Evolutionary conservation across 371 early-diverging fungal species (phyloP).

Genomic region (Mortierella sp.): DNA sequence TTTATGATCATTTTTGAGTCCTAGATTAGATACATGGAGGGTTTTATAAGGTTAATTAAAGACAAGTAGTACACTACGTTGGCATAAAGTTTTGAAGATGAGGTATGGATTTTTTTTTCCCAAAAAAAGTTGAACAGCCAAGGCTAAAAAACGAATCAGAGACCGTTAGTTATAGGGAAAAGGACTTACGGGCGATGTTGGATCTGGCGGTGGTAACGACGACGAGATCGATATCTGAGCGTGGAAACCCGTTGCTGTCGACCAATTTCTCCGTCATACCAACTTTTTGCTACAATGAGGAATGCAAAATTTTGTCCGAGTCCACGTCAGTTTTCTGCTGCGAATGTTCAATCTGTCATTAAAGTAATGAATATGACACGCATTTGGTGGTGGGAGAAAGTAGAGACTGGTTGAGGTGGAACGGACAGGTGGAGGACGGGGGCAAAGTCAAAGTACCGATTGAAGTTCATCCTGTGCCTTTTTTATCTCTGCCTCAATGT

Average conservation of each 20-base stretch:
- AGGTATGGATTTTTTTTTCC: no score
- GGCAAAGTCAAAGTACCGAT: slow-evolving; percentile 30
- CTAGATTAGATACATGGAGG: slow-evolving; percentile 18
- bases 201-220: slow-evolving; percentile 73
- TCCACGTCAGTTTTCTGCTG: no score
- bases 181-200: slow-evolving; percentile 66
- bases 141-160: no score
- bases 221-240: slow-evolving; percentile 88
- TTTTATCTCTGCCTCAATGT: slow-evolving; percentile 68
- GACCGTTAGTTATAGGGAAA: neutral
- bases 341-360: no score
- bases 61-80: no score
- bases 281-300: slow-evolving; percentile 76
- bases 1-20: slow-evolving; percentile 76
- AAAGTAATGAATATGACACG: no score
- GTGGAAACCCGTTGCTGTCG: slow-evolving; percentile 85
- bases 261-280: slow-evolving; percentile 80
- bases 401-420: no score
- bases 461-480: slow-evolving; percentile 63
- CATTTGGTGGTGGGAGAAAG: no score
- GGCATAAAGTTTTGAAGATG: no score
- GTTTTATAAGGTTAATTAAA: no score
- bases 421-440: neutral
- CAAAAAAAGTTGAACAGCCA: neutral
- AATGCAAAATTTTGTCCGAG: no score